Evolutionary conservation across 1,139 yeast species (phyloP).

Genomic region (Blastobotrys malaysiensis): DNA sequence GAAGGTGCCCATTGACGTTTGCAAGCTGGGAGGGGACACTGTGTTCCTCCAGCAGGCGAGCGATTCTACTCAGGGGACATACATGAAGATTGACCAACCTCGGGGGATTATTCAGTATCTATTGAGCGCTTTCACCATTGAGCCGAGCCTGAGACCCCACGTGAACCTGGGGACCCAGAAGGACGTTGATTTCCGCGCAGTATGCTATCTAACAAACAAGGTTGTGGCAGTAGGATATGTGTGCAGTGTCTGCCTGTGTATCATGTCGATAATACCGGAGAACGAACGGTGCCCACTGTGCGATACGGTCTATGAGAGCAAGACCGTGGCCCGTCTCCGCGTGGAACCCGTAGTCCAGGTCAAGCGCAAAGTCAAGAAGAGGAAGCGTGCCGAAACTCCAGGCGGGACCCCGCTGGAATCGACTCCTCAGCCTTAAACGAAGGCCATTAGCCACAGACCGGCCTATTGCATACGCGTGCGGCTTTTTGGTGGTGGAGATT

Average conservation of each 20-base stretch:
- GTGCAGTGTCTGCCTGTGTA: constrained; percentile 91
- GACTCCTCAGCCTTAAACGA: neutral
- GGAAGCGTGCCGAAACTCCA: constrained; percentile 19
- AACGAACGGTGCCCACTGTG: constrained; percentile 61
- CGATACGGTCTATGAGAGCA: constrained; percentile 54
- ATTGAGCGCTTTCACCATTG: constrained; percentile 62
- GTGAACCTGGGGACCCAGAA: constrained; percentile 79
- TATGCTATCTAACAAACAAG: constrained; percentile 84
- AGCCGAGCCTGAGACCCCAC: constrained; percentile 70
- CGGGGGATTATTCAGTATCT: constrained; percentile 73
- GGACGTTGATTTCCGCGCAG: constrained; percentile 88
- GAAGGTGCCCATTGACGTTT: constrained; percentile 82
- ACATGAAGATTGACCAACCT: constrained; percentile 66
- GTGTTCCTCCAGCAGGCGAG: constrained; percentile 93
- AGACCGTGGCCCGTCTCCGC: constrained; percentile 50
- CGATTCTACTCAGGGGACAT: constrained; percentile 91
- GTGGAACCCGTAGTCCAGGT: constrained; percentile 50
- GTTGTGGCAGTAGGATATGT: constrained; percentile 92
- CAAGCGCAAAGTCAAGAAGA: constrained; percentile 40
- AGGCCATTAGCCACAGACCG: no score
- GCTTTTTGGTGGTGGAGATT: neutral
- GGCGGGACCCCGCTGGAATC: constrained; percentile 2
- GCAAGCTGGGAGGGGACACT: constrained; percentile 71
- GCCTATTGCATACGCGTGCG: neutral
- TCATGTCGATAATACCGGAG: constrained; percentile 42